Evolutionary conservation across 768 basidiomycete species (phyloP).

Genomic region (Panaeolus papilionaceus): DNA sequence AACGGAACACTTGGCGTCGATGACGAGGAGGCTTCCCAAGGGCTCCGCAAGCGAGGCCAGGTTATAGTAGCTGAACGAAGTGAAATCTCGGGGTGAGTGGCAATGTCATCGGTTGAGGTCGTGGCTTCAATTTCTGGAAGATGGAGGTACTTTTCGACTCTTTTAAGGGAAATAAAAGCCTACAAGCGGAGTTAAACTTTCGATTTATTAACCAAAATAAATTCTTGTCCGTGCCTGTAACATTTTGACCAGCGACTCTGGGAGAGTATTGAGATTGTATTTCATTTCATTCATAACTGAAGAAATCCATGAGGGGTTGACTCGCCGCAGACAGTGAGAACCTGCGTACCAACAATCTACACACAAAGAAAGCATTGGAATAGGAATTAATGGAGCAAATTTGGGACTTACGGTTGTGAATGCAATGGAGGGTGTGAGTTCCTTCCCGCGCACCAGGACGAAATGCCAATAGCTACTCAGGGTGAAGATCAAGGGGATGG

Average conservation of each 20-base stretch:
- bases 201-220: neutral
- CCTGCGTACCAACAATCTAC: neutral
- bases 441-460: slow-evolving; percentile 69
- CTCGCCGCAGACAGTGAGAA: neutral
- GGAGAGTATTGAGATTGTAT: slow-evolving; percentile 6
- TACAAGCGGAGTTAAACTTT: slow-evolving; percentile 7
- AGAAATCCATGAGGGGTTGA: neutral
- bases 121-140: slow-evolving; percentile 1
- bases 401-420: slow-evolving; percentile 61
- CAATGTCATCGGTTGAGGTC: neutral
- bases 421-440: slow-evolving; percentile 81
- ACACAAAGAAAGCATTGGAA: neutral
- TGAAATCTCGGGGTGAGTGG: neutral
- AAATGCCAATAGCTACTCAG: slow-evolving; percentile 72
- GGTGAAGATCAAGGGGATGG: slow-evolving; percentile 65
- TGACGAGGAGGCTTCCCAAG: neutral
- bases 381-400: neutral
- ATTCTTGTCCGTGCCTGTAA: neutral
- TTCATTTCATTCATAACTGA: slow-evolving; percentile 4
- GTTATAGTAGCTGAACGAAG: slow-evolving; percentile 4
- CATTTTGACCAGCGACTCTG: neutral
- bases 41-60: neutral
- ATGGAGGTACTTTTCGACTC: slow-evolving; percentile 6
- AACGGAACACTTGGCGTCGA: slow-evolving; percentile 5
- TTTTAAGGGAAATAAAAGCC: slow-evolving; percentile 5